Percentiles rank a stretch among this genome's conserved stretches.
phyloP scores from a whole-genome alignment of 768 basidiomycete genomes.

The Hygrocybe punicea region DNA sequence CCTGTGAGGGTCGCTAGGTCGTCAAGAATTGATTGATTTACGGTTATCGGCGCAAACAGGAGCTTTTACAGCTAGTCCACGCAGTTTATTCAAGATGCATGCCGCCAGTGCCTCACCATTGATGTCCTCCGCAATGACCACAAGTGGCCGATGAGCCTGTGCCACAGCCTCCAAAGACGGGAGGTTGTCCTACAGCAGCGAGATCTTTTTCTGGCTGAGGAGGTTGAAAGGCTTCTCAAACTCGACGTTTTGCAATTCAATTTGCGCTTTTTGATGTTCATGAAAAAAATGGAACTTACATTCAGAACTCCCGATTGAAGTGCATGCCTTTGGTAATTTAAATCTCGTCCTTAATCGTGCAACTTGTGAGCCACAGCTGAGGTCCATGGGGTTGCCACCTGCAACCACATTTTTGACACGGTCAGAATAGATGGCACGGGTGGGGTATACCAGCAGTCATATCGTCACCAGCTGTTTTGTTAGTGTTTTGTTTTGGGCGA shows the following conservation, averaged over 20 bases:
- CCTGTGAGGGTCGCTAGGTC: slow-evolving; percentile 97
- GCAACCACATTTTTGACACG: too few species aligned
- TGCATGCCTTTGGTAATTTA: slow-evolving; percentile 99
- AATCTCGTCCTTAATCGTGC: slow-evolving; percentile 97
- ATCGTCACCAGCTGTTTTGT: slow-evolving; percentile 95
- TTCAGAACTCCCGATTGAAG: slow-evolving; percentile 97
- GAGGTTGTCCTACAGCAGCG: slow-evolving; percentile 88
- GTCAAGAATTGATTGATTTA: slow-evolving; percentile 91
- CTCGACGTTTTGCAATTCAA: slow-evolving; percentile 91
- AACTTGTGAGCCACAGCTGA: slow-evolving; percentile 98
- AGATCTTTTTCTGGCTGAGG: slow-evolving; percentile 97
- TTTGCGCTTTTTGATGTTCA: slow-evolving; percentile 96
- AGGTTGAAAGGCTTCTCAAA: slow-evolving; percentile 95
- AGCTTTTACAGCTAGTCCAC: slow-evolving; percentile 96
- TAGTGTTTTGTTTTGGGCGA: slow-evolving; percentile 95
- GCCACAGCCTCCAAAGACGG: slow-evolving; percentile 82
- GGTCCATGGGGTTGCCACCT: too few species aligned
- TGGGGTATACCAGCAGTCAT: slow-evolving; percentile 94
- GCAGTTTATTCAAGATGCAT: slow-evolving; percentile 98
- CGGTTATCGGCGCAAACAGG: slow-evolving; percentile 99
- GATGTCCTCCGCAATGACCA: slow-evolving; percentile 97
- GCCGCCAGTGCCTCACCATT: slow-evolving; percentile 98
- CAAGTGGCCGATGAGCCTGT: slow-evolving; percentile 78
- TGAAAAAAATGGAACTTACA: slow-evolving; percentile 97
- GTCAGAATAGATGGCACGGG: too few species aligned